Evolutionary conservation across 2,329 filamentous ascomycete species (phyloP).

Genomic region (Botrytis paeoniae): DNA sequence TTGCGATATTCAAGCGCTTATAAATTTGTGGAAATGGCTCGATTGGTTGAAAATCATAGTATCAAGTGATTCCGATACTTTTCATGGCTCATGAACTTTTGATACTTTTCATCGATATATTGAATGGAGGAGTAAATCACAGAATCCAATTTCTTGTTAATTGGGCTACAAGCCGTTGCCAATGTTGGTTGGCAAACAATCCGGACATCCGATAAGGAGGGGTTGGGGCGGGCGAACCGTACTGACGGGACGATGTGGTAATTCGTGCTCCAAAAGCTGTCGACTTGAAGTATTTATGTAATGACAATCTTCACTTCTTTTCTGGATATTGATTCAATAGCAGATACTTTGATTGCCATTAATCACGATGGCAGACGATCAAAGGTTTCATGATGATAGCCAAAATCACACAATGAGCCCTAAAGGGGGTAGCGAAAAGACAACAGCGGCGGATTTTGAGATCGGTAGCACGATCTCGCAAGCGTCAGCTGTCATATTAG

Average conservation of each 20-base stretch:
- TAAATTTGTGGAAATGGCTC: neutral
- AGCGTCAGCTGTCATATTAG: neutral
- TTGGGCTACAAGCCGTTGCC: neutral
- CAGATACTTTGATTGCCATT: neutral
- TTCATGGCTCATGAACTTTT: neutral
- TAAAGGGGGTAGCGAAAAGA: neutral
- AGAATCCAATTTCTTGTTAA: neutral
- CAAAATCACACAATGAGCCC: neutral
- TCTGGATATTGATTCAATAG: neutral
- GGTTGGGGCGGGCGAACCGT: neutral
- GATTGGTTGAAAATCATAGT: neutral
- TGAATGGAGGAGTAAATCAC: fast-evolving
- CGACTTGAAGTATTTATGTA: neutral
- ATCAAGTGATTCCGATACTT: neutral
- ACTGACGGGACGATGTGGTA: neutral
- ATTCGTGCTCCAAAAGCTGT: neutral
- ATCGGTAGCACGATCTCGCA: neutral
- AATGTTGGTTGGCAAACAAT: neutral
- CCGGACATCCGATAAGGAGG: neutral
- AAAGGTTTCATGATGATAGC: neutral
- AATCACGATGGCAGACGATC: neutral
- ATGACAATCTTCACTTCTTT: fast-evolving
- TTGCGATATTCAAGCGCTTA: neutral
- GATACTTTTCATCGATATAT: neutral
- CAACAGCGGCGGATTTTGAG: neutral